These are phyloP conservation scores for Lentinula guzmanii DNA, from an alignment of 768 basidiomycete genomes.

Conservation along the genomic window DNA sequence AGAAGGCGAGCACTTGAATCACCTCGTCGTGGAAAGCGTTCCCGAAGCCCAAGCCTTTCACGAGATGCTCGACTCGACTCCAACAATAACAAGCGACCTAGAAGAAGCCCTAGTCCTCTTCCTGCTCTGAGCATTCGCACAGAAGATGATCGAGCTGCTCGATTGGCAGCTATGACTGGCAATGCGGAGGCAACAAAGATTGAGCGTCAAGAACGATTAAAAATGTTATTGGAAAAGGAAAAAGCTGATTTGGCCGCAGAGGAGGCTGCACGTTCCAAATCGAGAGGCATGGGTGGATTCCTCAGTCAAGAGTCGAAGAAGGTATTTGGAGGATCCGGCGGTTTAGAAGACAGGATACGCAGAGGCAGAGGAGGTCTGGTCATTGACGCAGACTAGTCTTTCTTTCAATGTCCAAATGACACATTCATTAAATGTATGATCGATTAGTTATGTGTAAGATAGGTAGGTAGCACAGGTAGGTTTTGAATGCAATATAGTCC, in stretches of 20 bases:
- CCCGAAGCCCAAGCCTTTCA: conserved; percentile 23
- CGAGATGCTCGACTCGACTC: conserved; percentile 15
- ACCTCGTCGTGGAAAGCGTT: not conserved
- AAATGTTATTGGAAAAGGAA: conserved; percentile 66
- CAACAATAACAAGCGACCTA: conserved; percentile 41
- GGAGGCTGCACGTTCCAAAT: conserved; percentile 58
- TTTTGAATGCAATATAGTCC: not conserved
- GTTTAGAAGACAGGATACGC: conserved; percentile 72
- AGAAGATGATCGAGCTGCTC: conserved; percentile 62
- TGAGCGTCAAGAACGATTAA: conserved; percentile 70
- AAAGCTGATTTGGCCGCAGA: conserved; percentile 73
- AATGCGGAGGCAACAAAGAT: conserved; percentile 62
- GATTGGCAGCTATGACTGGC: conserved; percentile 85
- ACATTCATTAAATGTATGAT: no score
- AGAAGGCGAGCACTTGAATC: not conserved
- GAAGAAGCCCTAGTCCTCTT: conserved; percentile 38
- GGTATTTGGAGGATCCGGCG: conserved; percentile 74
- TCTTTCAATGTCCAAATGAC: not conserved
- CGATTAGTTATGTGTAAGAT: not conserved
- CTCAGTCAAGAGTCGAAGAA: conserved; percentile 79
- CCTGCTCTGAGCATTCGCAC: conserved; percentile 14
- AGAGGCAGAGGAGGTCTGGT: conserved; percentile 70
- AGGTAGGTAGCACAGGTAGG: not conserved
- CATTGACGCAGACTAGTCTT: conserved; percentile 48
- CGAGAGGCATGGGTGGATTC: conserved; percentile 77